phyloP scores from a whole-genome alignment of 208 protist species.

The Sergeia podlipaevii region DNA sequence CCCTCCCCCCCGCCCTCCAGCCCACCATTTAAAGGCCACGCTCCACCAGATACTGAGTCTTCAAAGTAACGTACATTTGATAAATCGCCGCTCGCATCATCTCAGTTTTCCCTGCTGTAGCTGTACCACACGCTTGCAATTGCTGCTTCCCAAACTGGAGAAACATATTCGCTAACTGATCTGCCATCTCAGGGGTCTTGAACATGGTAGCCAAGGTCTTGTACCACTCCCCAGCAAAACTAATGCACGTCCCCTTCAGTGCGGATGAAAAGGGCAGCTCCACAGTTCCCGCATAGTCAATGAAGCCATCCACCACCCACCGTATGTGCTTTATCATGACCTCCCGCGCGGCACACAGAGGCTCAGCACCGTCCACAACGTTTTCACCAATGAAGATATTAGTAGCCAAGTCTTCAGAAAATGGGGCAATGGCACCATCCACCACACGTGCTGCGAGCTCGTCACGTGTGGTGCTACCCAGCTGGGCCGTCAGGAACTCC shows the following conservation, averaged over 20 bases:
- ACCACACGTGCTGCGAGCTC: neutral
- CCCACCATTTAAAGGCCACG: no score
- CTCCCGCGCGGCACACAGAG: neutral
- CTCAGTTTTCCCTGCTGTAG: no score
- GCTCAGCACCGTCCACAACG: slow-evolving; percentile 4
- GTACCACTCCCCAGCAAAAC: slow-evolving; percentile 15
- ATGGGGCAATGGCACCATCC: slow-evolving; percentile 1
- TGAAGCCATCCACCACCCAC: slow-evolving; percentile 12
- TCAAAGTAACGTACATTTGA: no score
- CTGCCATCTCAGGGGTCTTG: neutral
- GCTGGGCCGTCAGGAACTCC: slow-evolving; percentile 8
- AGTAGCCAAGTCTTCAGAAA: slow-evolving; percentile 7
- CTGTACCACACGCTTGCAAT: no score
- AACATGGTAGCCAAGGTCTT: neutral
- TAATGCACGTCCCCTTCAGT: slow-evolving; percentile 11
- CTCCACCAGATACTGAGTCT: no score
- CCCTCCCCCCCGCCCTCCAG: no score
- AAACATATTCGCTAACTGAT: neutral
- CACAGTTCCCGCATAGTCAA: slow-evolving; percentile 17
- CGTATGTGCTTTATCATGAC: slow-evolving; percentile 10
- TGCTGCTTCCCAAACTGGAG: no score
- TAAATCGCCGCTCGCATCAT: no score
- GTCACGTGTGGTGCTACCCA: slow-evolving; percentile 16
- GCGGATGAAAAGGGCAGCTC: slow-evolving; percentile 15
- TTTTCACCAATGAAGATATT: slow-evolving; percentile 13